phyloP scores from a whole-genome alignment of 441 rosid genomes.

The Pelargonium myrrhifolium region DNA sequence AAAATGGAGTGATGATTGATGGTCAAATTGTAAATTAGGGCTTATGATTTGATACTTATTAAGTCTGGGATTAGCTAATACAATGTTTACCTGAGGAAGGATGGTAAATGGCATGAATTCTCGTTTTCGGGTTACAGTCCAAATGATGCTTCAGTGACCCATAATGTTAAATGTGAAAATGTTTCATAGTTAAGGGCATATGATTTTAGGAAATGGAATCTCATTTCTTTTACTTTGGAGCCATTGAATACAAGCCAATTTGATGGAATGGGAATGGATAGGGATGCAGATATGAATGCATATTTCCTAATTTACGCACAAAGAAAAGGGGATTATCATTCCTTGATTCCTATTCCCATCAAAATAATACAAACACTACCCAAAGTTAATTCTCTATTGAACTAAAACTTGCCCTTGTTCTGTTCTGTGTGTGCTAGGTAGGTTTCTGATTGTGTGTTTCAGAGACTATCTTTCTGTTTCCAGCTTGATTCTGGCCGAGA shows the following conservation, averaged over 20 bases:
- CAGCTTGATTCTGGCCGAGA: slow-evolving; percentile 1
- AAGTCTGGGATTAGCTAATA: too few species aligned
- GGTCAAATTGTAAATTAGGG: too few species aligned
- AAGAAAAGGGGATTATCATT: neutral
- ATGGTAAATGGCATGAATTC: too few species aligned
- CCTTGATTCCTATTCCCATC: neutral
- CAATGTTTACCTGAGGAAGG: too few species aligned
- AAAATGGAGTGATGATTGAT: too few species aligned
- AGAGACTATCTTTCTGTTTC: neutral
- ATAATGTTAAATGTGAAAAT: too few species aligned
- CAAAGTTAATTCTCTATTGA: neutral
- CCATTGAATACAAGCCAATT: neutral
- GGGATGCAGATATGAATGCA: neutral
- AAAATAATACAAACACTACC: neutral
- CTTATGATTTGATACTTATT: too few species aligned
- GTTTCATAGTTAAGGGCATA: too few species aligned
- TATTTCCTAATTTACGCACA: too few species aligned
- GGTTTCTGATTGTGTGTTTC: neutral
- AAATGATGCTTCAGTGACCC: too few species aligned
- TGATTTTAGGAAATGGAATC: neutral
- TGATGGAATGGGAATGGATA: neutral
- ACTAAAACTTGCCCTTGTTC: neutral
- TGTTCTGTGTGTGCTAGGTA: slow-evolving; percentile 1
- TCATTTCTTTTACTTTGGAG: neutral
- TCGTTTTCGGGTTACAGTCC: too few species aligned